phyloP scores from a whole-genome alignment of 1,284 basidiomycete species.

The Ustilago vetiveriae region DNA sequence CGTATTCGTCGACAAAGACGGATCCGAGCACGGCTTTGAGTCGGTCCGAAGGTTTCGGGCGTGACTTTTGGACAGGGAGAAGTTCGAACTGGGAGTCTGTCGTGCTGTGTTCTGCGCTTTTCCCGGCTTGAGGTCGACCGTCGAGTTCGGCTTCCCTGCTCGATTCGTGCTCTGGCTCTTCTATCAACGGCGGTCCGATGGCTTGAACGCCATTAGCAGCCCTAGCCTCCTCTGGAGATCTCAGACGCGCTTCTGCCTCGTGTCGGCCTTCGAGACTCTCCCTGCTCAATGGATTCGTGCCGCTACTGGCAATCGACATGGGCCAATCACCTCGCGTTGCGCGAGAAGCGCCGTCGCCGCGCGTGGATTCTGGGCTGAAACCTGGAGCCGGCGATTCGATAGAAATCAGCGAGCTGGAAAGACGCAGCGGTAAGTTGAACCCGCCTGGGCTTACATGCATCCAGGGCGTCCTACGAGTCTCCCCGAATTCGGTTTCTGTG shows the following conservation, averaged over 20 bases:
- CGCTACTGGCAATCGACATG: constrained; percentile 36
- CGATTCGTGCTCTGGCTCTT: constrained; percentile 23
- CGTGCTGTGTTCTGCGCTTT: background rate
- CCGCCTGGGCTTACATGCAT: constrained; percentile 31
- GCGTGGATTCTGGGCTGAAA: constrained; percentile 10
- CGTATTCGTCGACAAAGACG: constrained; percentile 40
- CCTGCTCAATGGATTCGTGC: constrained; percentile 9
- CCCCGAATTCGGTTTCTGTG: constrained; percentile 41
- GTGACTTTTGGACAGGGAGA: constrained; percentile 2
- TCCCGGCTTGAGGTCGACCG: background rate
- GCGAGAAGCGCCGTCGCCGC: constrained; percentile 11
- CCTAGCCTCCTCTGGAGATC: constrained; percentile 19
- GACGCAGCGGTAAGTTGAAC: constrained; percentile 38
- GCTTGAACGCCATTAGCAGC: background rate
- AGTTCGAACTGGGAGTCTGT: constrained; percentile 21
- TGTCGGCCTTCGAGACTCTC: constrained; percentile 17
- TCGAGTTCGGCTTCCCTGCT: constrained; percentile 4
- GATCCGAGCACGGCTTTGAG: constrained; percentile 40
- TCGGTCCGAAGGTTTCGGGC: constrained; percentile 30
- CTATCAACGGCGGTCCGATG: constrained; percentile 25
- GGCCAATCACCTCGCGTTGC: constrained; percentile 38
- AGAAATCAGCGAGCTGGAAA: constrained; percentile 39
- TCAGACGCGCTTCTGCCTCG: constrained; percentile 14
- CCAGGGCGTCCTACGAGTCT: constrained; percentile 33
- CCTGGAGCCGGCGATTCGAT: constrained; percentile 18